These are phyloP conservation scores for Tarenaya hassleriana DNA, from an alignment of 345 rosid species.

Conservation along the genomic window DNA sequence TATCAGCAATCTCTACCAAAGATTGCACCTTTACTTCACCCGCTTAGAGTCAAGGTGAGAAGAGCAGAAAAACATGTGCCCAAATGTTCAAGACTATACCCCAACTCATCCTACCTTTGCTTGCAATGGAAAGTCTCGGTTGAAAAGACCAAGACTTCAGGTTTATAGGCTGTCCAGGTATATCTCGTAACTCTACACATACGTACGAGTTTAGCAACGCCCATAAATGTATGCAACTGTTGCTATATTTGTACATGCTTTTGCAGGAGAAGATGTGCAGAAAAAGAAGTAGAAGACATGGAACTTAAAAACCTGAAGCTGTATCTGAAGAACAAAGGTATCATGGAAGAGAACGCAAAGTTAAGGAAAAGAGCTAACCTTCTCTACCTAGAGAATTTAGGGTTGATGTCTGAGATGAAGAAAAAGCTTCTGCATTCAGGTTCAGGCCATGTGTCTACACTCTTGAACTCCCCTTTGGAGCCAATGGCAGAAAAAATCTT, in stretches of 20 bases:
- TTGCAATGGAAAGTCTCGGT: slow-evolving; percentile 30
- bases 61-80: neutral
- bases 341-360: slow-evolving; percentile 58
- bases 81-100: slow-evolving; percentile 16
- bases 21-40: too few relatives aligned
- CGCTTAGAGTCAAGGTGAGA: too few relatives aligned
- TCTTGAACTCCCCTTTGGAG: neutral
- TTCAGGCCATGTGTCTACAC: neutral
- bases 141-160: slow-evolving; percentile 39
- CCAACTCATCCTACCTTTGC: slow-evolving; percentile 26
- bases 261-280: neutral
- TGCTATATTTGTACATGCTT: neutral
- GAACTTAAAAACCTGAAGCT: slow-evolving; percentile 53
- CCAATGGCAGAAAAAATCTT: too few relatives aligned
- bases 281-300: slow-evolving; percentile 34
- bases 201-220: neutral
- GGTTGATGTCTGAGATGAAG: slow-evolving; percentile 38
- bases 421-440: neutral
- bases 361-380: slow-evolving; percentile 46
- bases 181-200: neutral
- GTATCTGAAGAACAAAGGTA: slow-evolving; percentile 50
- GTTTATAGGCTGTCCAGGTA: slow-evolving; percentile 43
- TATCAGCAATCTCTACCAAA: too few relatives aligned
- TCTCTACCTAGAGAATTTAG: slow-evolving; percentile 53
- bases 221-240: too few relatives aligned